These are phyloP conservation scores for Zelopaecilomyces penicillatus DNA, from an alignment of 2,329 filamentous ascomycete species.

Conservation along the genomic window DNA sequence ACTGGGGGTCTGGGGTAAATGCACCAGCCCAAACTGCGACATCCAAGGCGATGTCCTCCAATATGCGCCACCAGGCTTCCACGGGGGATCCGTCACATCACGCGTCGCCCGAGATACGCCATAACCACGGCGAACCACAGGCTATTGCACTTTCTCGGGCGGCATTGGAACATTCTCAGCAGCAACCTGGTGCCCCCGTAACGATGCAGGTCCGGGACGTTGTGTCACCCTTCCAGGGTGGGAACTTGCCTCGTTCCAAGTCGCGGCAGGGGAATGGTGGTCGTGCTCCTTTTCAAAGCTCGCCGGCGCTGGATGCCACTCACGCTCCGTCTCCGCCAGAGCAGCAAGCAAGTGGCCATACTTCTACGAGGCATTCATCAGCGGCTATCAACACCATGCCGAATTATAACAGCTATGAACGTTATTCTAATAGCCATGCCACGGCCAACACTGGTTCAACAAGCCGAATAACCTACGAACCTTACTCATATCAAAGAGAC, in stretches of 20 bases:
- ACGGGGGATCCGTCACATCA: conserved; percentile 2
- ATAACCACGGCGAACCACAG: neutral
- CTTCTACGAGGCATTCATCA: neutral
- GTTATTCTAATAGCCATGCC: conserved; percentile 9
- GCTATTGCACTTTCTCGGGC: conserved; percentile 7
- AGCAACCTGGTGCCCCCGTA: conserved; percentile 1
- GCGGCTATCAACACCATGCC: conserved; percentile 3
- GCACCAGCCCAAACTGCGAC: conserved; percentile 3
- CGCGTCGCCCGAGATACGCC: too few relatives aligned
- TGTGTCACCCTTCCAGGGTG: conserved; percentile 23
- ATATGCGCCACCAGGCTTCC: too few relatives aligned
- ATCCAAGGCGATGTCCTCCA: neutral
- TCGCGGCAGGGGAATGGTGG: conserved; percentile 27
- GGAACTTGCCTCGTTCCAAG: conserved; percentile 17
- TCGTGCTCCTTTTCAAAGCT: conserved; percentile 19
- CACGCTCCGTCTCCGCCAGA: conserved; percentile 5
- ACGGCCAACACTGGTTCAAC: conserved; percentile 1
- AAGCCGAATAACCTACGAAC: conserved; percentile 21
- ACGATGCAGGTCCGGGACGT: conserved; percentile 22
- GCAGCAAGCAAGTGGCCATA: neutral
- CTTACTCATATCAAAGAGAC: conserved; percentile 22
- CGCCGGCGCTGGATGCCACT: conserved; percentile 6
- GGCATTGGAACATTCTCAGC: conserved; percentile 18
- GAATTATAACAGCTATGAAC: conserved; percentile 14
- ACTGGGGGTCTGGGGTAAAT: conserved; percentile 3